Evolutionary conservation across 2,329 filamentous ascomycete genomes (phyloP).

Genomic region (Cryphonectria carpinicola): DNA sequence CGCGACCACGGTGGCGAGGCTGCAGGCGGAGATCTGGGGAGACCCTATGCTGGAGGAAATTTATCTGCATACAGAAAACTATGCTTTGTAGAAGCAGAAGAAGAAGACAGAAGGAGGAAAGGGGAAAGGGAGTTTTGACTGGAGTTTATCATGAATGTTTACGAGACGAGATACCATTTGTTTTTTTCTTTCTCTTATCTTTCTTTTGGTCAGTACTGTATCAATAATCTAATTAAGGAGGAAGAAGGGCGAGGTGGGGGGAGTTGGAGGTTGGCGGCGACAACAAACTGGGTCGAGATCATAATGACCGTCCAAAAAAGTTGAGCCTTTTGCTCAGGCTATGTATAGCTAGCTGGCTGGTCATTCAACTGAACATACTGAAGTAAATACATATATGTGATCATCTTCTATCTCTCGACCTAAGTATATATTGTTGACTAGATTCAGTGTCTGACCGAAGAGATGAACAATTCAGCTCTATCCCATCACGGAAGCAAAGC

Average conservation of each 20-base stretch:
- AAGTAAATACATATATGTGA: not conserved
- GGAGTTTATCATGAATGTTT: slow-evolving; percentile 1
- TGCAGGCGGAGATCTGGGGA: slow-evolving; percentile 84
- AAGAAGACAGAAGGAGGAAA: not conserved
- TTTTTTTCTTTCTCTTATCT: slow-evolving; percentile 11
- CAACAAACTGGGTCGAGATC: not conserved
- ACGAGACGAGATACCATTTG: slow-evolving; percentile 25
- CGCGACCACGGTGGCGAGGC: slow-evolving; percentile 77
- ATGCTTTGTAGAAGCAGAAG: slow-evolving; percentile 68
- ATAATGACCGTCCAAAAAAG: not conserved
- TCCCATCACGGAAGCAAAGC: no score
- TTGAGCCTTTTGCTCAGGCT: not conserved
- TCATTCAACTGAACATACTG: not conserved
- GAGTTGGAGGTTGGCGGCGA: not conserved
- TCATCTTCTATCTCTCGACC: no score
- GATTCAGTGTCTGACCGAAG: not conserved
- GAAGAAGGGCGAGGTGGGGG: not conserved
- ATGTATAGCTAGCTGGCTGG: not conserved
- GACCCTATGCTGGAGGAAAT: slow-evolving; percentile 83
- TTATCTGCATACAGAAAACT: slow-evolving; percentile 94
- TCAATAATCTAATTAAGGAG: slow-evolving; percentile 9
- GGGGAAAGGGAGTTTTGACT: not conserved
- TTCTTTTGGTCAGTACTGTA: slow-evolving; percentile 9
- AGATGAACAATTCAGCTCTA: no score
- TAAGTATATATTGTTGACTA: not conserved